Conservation (phyloP, 495 filamentous ascomycete genomes). For the Neurospora sp. region DNA sequence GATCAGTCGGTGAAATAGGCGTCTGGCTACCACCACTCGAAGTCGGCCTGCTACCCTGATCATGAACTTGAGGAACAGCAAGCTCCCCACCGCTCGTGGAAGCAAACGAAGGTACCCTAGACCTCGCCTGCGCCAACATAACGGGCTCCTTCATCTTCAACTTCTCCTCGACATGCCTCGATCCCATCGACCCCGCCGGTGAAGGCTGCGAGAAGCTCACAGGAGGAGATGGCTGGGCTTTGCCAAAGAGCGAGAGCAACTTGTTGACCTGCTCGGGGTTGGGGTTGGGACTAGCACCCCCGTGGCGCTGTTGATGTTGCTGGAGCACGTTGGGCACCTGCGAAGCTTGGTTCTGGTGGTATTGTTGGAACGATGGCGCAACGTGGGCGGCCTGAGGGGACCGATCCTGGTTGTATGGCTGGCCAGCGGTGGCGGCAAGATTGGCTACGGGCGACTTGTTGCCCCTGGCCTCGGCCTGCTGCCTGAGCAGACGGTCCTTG, state of each 20-base stretch:
- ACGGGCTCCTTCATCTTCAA: slow-evolving; percentile 24
- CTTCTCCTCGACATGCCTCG: slow-evolving; percentile 36
- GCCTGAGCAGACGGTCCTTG: slow-evolving; percentile 8
- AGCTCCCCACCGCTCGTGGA: slow-evolving; percentile 10
- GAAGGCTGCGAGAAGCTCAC: slow-evolving; percentile 12
- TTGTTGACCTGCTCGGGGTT: slow-evolving; percentile 55
- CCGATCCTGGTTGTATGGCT: slow-evolving; percentile 13
- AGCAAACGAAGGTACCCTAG: slow-evolving; percentile 30
- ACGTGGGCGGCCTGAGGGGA: slow-evolving; percentile 2
- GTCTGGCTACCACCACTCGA: slow-evolving; percentile 38
- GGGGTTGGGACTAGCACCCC: slow-evolving; percentile 15
- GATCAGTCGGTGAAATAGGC: slow-evolving; percentile 57
- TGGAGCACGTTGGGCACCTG: slow-evolving; percentile 2
- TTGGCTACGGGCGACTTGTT: slow-evolving; percentile 12
- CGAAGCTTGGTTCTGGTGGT: slow-evolving; percentile 6
- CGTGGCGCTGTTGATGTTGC: slow-evolving; percentile 9
- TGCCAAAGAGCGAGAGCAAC: slow-evolving; percentile 65
- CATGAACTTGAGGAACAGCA: slow-evolving; percentile 1
- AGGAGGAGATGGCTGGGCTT: slow-evolving; percentile 21
- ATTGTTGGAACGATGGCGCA: slow-evolving; percentile 7
- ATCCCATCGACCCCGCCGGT: slow-evolving; percentile 22
- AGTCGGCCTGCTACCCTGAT: slow-evolving; percentile 15
- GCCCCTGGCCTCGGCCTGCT: slow-evolving; percentile 8
- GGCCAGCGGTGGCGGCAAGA: slow-evolving; percentile 8
- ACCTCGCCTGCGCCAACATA: slow-evolving; percentile 27